Percentiles rank a stretch among this genome's conserved stretches.
Conservation (phyloP, 371 early-diverging fungal genomes). For the Massospora cicadina region DNA sequence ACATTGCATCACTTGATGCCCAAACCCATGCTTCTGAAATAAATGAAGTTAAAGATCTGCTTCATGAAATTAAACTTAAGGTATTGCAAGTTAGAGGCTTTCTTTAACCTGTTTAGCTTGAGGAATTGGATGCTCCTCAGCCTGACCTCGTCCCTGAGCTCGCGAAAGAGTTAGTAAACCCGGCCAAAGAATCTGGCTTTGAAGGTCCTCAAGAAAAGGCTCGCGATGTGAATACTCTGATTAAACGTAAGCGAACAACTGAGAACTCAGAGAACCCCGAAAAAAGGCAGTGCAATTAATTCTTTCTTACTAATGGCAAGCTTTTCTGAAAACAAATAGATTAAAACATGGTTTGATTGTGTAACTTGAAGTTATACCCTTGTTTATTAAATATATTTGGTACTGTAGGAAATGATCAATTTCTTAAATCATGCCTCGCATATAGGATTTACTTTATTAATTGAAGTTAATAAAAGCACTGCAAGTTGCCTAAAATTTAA, state of each 20-base stretch:
- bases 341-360: too few species aligned
- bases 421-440: too few species aligned
- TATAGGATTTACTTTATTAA: too few species aligned
- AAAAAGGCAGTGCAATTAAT: neutral
- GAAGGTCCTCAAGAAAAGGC: constrained; percentile 2
- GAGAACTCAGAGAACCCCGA: neutral
- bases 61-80: neutral
- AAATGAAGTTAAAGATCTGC: neutral
- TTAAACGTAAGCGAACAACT: neutral
- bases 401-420: too few species aligned
- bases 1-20: neutral
- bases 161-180: neutral
- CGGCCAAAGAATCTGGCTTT: neutral
- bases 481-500: too few species aligned
- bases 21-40: neutral
- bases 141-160: neutral
- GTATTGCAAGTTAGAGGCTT: neutral
- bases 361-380: too few species aligned
- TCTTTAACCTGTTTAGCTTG: neutral
- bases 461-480: too few species aligned
- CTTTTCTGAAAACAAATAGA: too few species aligned
- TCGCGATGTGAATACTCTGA: neutral
- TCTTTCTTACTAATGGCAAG: too few species aligned
- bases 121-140: neutral
- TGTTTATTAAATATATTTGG: too few species aligned